Evolutionary conservation across 768 basidiomycete genomes (phyloP).

Genomic region (Auricularia auricula-judae): DNA sequence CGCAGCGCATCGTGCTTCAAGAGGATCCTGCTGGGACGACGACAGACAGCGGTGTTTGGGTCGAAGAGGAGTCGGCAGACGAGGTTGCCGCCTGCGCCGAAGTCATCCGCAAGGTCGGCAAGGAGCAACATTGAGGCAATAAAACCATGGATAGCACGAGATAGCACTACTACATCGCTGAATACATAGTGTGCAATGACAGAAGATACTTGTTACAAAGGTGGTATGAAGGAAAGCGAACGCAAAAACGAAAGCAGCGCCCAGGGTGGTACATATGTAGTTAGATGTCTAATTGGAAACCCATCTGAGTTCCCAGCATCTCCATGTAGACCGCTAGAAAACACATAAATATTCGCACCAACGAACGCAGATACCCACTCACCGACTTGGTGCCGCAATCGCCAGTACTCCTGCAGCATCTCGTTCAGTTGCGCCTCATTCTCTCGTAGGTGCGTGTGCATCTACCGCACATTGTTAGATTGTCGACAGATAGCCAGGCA

Average conservation of each 20-base stretch:
- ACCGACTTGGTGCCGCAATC: constrained; percentile 69
- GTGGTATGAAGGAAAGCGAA: neutral
- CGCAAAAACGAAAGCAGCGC: neutral
- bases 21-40: constrained; percentile 22
- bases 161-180: neutral
- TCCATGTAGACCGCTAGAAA: constrained; percentile 74
- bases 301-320: constrained; percentile 70
- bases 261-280: neutral
- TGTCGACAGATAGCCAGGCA: neutral
- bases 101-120: constrained; percentile 21
- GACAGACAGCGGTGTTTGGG: constrained; percentile 27
- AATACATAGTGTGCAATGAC: too few relatives aligned
- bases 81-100: constrained; percentile 31
- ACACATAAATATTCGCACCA: neutral
- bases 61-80: constrained; percentile 26
- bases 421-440: constrained; percentile 75
- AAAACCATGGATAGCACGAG: neutral
- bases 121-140: constrained; percentile 24
- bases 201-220: too few relatives aligned
- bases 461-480: constrained; percentile 30
- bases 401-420: constrained; percentile 76
- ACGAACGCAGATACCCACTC: constrained; percentile 2
- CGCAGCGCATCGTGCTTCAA: constrained; percentile 33
- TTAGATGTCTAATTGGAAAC: constrained; percentile 27
- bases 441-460: constrained; percentile 59